phyloP scores from a whole-genome alignment of 495 filamentous ascomycete species.

The Thozetella sp. region DNA sequence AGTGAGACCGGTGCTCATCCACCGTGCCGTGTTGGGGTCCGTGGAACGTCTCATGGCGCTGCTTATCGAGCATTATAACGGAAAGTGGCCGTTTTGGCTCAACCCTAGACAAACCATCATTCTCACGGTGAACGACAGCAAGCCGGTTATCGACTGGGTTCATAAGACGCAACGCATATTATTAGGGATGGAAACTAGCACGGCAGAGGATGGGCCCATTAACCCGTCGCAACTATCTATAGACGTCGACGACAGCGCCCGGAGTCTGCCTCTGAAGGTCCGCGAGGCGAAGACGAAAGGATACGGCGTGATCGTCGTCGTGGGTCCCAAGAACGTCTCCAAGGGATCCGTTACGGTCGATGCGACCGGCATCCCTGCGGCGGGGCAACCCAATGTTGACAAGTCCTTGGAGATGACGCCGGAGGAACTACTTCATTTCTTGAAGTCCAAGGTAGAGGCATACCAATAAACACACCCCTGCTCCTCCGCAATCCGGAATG shows the following conservation, averaged over 20 bases:
- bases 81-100: conserved; percentile 90
- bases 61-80: conserved; percentile 81
- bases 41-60: conserved; percentile 87
- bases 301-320: conserved; percentile 74
- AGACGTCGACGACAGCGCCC: conserved; percentile 69
- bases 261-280: conserved; percentile 69
- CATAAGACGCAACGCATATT: conserved; percentile 43
- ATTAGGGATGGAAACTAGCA: conserved; percentile 35
- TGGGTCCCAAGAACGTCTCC: conserved; percentile 60
- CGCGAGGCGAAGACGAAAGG: conserved; percentile 70
- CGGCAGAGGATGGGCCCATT: conserved; percentile 25
- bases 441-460: conserved; percentile 29
- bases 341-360: conserved; percentile 33
- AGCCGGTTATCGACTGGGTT: conserved; percentile 60
- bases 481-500: background rate
- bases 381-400: conserved; percentile 5
- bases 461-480: conserved; percentile 24
- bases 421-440: conserved; percentile 27
- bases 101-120: conserved; percentile 82
- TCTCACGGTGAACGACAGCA: conserved; percentile 70
- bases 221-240: conserved; percentile 60
- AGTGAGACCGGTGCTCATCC: conserved; percentile 81
- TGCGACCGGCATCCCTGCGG: conserved; percentile 15
- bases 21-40: conserved; percentile 86
- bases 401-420: conserved; percentile 30